Base-by-base conservation (phyloP, 306 rosid species). In the Chamaecrista fasciculata region DNA sequence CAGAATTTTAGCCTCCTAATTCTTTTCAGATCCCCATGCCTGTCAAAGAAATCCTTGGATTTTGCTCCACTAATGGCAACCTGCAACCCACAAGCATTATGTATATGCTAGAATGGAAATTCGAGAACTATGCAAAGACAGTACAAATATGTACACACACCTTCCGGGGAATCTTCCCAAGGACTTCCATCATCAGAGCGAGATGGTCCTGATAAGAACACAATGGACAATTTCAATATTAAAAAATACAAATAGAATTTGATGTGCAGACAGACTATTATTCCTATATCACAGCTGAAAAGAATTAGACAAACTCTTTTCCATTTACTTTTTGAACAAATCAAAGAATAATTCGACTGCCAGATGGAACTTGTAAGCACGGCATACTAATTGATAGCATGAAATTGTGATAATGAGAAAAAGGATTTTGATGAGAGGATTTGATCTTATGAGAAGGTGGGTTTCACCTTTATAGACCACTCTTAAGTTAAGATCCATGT, bases 151-250 rank as follows among this genome's bases (percentile, higher is more conserved):
- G 34, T 29, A 29, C 34, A 2, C 51, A 53, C 72, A 90, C 98
- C 95, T 88, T 94, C 67, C 92, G 86, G 5, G 97, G 97, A 75
- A 94, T 91, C 88, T 91, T 91, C 69, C 97, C 97, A 44, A 95
- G 97, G 69, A 95, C 91, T 82, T 95, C 99, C 97, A 95, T 95
- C 99, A 95, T 91, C 80, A 89, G 68, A 40, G 99, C 99, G 74
- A 95, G 97, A 82, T 95, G 97, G 62, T 95, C 99, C 99, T 95
- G 90, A 70, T 76, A 84, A 59, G 82, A 79, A 78, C 51, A 71
- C 24, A 79, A 52, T 11, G 55, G 47, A 64, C 29, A 43, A 21
- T 33, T 31, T 31, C 29, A 66, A 48, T 56, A 79, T 56, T 40
- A 64, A 28, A 28, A 57, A 69, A 76, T 48, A 37, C 25, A 48